Evolutionary conservation across 164 flowering plant species (phyloP), one percentile per base, ranked within the genome.

Genomic region (Stephania cephalantha): DNA sequence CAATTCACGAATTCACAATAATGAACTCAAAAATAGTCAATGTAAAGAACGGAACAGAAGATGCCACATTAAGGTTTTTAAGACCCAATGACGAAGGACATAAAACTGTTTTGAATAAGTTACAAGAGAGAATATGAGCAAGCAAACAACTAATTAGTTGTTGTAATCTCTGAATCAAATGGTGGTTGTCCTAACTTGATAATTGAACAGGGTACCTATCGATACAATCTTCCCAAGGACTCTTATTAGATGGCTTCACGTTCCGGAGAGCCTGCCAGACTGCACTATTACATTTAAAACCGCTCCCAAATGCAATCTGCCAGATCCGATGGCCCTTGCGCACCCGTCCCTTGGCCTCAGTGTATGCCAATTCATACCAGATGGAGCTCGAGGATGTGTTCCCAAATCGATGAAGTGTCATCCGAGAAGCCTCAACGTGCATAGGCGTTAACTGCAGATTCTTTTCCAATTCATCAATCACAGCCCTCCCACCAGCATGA

Each of bases 381-480:
- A 91, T 89, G 61, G 92, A 88, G 74, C 97, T 91, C 4, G 97
- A 90, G 0, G 94, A 90, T 6, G 92, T 90, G 83, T 91, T 90
- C 5, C 97, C 97, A 74, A 88, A 90, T 13, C 94, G 83, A 69
- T 90, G 94, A 22, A 91, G 85, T 18, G 93, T 86, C 97, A 89
- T 89, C 52, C 97, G 69, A 6, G 94, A 90, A 0, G 97, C 90
- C 82, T 92, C 97, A 5, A 90, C 94, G 76, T 92, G 93, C 15
- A 2, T 69, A 0, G 86, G 87, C 7, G 66, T 63, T 31, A 92
- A 86, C 80, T 89, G 90, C 78, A 92, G 63, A 69, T 88, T 92
- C 87, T 89, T 90, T 90, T 91, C 97, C 17, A 91, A 87, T 84
- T 90, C 97, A 76, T 91, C 97, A 46, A 92, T 92, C 80, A 92